These are phyloP conservation scores for Hericium rajendrae DNA, from an alignment of 768 basidiomycete species.

Conservation along the genomic window DNA sequence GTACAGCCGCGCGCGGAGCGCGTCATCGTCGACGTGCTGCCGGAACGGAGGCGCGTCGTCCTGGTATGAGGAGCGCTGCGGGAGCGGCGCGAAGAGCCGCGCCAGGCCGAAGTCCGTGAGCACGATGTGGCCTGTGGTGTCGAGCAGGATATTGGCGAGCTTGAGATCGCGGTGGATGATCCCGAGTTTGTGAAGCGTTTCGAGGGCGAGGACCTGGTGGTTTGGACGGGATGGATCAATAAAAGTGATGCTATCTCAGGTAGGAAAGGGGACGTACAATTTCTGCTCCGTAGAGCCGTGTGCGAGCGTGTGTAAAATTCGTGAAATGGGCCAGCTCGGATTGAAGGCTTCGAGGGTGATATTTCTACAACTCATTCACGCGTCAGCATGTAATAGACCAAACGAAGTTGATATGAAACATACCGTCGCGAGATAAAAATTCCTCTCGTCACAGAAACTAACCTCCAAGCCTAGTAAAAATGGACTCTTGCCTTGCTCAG, in stretches of 20 bases:
- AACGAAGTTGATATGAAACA: not conserved
- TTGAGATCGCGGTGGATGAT: conserved; percentile 41
- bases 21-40: conserved; percentile 8
- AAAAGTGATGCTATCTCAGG: no score
- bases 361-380: not conserved
- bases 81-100: conserved; percentile 22
- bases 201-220: conserved; percentile 8
- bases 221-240: no score
- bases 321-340: conserved; percentile 8
- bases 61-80: conserved; percentile 1
- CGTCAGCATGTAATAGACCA: not conserved
- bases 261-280: not conserved
- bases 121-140: not conserved
- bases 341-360: conserved; percentile 8
- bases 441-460: conserved; percentile 11
- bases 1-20: conserved; percentile 1
- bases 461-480: conserved; percentile 11
- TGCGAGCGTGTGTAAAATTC: conserved; percentile 2
- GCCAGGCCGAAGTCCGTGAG: conserved; percentile 4
- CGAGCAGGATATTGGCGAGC: conserved; percentile 23
- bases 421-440: conserved; percentile 15
- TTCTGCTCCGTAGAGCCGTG: conserved; percentile 12
- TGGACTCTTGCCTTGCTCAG: no score
- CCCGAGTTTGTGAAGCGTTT: conserved; percentile 28
- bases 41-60: conserved; percentile 13